Evolutionary conservation across 345 rosid species (phyloP).

Genomic region (Bretschneidera sinensis): DNA sequence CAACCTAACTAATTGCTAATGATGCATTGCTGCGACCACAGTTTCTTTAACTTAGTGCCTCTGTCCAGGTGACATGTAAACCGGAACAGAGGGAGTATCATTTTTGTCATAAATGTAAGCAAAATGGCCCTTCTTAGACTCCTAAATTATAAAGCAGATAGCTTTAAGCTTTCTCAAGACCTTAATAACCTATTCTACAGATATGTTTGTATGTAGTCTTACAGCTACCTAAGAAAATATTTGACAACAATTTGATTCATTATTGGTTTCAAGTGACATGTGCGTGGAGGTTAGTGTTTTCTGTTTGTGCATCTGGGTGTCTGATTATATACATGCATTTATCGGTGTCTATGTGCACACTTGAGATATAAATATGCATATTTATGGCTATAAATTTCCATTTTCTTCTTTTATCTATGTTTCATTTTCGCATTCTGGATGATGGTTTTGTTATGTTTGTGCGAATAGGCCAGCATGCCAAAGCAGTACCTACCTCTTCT

Average conservation of each 20-base stretch:
- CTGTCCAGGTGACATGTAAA: too few species aligned
- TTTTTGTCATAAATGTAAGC: neutral
- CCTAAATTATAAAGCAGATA: neutral
- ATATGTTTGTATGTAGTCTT: neutral
- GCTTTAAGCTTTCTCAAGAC: neutral
- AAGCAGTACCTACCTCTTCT: constrained; percentile 94
- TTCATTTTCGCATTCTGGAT: constrained; percentile 29
- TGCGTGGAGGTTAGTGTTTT: neutral
- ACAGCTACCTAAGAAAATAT: too few species aligned
- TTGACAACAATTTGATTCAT: neutral
- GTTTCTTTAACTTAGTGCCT: too few species aligned
- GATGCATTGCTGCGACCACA: too few species aligned
- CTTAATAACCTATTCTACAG: too few species aligned
- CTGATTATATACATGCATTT: too few species aligned
- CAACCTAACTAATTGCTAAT: too few species aligned
- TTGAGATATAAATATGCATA: too few species aligned
- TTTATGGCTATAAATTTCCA: neutral
- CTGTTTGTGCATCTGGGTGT: neutral
- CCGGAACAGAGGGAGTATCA: too few species aligned
- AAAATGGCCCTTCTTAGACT: neutral
- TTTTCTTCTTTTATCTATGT: constrained; percentile 13
- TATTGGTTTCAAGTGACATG: neutral
- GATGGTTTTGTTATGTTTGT: constrained; percentile 41
- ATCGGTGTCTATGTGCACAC: too few species aligned
- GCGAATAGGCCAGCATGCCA: constrained; percentile 80